Evolutionary conservation across 768 basidiomycete species (phyloP).

Genomic region (Lentinula aciculospora): DNA sequence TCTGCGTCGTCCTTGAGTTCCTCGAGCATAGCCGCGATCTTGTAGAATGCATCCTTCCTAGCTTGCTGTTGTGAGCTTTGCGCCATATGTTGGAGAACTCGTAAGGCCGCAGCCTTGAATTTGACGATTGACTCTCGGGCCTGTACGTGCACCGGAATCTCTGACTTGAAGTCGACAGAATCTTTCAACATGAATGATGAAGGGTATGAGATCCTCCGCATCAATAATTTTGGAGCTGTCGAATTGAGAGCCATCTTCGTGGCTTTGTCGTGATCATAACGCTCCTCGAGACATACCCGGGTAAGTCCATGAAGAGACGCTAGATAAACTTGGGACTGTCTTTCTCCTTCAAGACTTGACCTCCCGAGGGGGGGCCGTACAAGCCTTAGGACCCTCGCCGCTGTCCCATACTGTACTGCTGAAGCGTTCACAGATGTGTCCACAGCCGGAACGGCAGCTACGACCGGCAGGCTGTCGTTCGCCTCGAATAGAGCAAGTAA

Average conservation of each 20-base stretch:
- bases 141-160: constrained; percentile 24
- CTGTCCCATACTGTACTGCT: constrained; percentile 56
- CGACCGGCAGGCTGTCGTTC: constrained; percentile 60
- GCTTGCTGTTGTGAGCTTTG: constrained; percentile 41
- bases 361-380: constrained; percentile 38
- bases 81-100: constrained; percentile 62
- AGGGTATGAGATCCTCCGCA: constrained; percentile 44
- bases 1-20: constrained; percentile 49
- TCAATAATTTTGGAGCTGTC: constrained; percentile 24
- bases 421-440: constrained; percentile 19
- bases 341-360: constrained; percentile 24
- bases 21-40: constrained; percentile 58
- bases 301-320: constrained; percentile 70
- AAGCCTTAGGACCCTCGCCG: constrained; percentile 67
- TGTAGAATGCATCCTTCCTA: constrained; percentile 62
- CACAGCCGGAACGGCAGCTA: constrained; percentile 61
- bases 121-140: constrained; percentile 50
- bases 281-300: constrained; percentile 50
- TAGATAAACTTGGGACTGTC: constrained; percentile 55
- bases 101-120: constrained; percentile 65
- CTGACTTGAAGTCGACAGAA: not conserved
- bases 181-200: constrained; percentile 24
- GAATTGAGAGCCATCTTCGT: constrained; percentile 16
- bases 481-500: constrained; percentile 65
- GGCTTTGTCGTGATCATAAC: constrained; percentile 24